Percentiles rank a stretch among this genome's conserved stretches.
These are phyloP conservation scores for Neurospora hispaniola DNA, from an alignment of 495 filamentous ascomycete genomes.

Conservation along the genomic window DNA sequence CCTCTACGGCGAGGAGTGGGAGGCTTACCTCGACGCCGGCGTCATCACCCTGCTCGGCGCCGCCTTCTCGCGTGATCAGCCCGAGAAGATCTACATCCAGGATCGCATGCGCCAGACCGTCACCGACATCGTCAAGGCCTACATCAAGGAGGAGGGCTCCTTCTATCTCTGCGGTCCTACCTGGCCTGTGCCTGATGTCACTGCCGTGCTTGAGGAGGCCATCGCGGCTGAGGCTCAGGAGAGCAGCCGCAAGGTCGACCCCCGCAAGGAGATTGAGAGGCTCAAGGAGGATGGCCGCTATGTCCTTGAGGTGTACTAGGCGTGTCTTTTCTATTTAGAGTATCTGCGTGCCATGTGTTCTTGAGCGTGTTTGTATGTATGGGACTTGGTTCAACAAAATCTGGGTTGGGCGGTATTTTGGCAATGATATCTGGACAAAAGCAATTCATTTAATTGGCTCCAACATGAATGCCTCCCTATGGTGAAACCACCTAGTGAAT, in stretches of 20 bases:
- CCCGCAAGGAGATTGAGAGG: constrained; percentile 88
- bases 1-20: constrained; percentile 98
- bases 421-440: background rate
- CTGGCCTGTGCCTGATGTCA: constrained; percentile 99
- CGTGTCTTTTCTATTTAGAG: background rate
- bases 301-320: constrained; percentile 89
- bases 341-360: background rate
- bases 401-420: background rate
- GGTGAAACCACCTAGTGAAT: background rate
- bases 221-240: constrained; percentile 65
- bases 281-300: constrained; percentile 91
- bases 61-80: constrained; percentile 94
- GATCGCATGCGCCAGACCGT: constrained; percentile 90
- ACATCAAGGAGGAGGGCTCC: constrained; percentile 74
- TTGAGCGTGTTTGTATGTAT: background rate
- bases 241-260: constrained; percentile 68
- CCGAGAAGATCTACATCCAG: constrained; percentile 98
- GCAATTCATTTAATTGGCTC: background rate
- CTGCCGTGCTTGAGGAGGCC: constrained; percentile 84
- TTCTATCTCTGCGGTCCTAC: constrained; percentile 98
- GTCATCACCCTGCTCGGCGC: constrained; percentile 89
- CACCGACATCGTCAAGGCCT: constrained; percentile 76
- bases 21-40: constrained; percentile 90
- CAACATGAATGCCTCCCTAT: background rate
- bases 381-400: background rate